A percentile compares a stretch with the other conserved stretches of the same genome.
These are phyloP conservation scores for Beta vulgaris DNA, from an alignment of 148 eudicot genomes.

Conservation along the genomic window DNA sequence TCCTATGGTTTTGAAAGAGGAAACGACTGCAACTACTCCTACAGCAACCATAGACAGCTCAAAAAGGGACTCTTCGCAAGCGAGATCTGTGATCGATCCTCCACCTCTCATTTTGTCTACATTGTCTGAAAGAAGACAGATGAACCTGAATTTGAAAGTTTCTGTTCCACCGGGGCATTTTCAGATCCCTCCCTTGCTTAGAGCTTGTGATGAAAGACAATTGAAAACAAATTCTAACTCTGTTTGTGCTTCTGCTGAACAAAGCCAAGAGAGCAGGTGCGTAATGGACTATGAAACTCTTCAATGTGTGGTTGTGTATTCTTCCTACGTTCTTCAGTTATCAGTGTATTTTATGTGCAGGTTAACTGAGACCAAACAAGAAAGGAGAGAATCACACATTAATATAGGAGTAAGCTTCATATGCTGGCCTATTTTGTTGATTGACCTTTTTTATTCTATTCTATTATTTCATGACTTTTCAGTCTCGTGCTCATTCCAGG, in stretches of 20 bases:
- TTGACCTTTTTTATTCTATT: not conserved
- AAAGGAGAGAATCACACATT: slow-evolving; percentile 23
- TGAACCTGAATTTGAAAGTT: slow-evolving; percentile 22
- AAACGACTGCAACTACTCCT: slow-evolving; percentile 22
- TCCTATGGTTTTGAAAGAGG: slow-evolving; percentile 24
- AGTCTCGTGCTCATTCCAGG: slow-evolving; percentile 23
- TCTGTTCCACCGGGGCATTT: slow-evolving; percentile 24
- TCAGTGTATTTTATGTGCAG: slow-evolving; percentile 17
- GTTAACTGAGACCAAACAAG: slow-evolving; percentile 19
- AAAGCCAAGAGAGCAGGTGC: slow-evolving; percentile 24
- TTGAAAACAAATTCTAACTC: slow-evolving; percentile 8
- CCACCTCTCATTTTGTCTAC: slow-evolving; percentile 21
- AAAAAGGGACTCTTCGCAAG: slow-evolving; percentile 17
- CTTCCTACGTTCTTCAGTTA: not conserved
- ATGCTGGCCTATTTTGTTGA: not conserved
- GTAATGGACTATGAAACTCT: slow-evolving; percentile 8
- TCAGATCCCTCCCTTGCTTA: slow-evolving; percentile 24
- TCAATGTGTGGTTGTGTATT: not conserved
- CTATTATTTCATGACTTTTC: not conserved
- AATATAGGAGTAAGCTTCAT: slow-evolving; percentile 18
- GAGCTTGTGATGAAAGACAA: slow-evolving; percentile 25
- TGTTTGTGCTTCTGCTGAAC: slow-evolving; percentile 17
- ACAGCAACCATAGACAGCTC: slow-evolving; percentile 20
- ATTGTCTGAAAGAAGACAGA: slow-evolving; percentile 23
- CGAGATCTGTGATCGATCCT: slow-evolving; percentile 17